Evolutionary conservation across 345 rosid genomes (phyloP), one percentile per base, ranked within the genome.

Genomic region (Sonneratia caseolaris): DNA sequence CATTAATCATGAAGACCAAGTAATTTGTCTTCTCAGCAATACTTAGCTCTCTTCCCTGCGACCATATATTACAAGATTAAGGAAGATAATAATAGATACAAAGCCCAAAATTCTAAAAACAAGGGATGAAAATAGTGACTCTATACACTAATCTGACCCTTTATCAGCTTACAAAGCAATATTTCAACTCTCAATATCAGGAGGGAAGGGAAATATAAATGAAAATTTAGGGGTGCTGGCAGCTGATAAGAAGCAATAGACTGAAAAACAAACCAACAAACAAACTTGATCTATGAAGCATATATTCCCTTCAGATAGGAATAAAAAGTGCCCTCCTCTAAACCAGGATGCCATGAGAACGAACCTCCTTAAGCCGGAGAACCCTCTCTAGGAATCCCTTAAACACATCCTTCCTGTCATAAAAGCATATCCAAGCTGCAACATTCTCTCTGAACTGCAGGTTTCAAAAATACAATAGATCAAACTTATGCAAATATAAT

Each of bases 361-460:
- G 74, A 71, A 95, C 99, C 99, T 92, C 94, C 86, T 90, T 95
- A 66, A 95, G 88, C 49, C 80, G 82, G 78, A 95, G 83, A 77
- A 92, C 97, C 81, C 92, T 82, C 75, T 84, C 86, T 21, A 95
- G 96, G 76, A 95, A 95, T 75, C 84, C 81, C 75, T 70, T 84
- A 81, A 95, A 95, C 7, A 80, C 79, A 66, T 89, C 91, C 72
- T 89, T 91, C 37, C 77, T 71, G 75, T 92, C 97, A 71, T 95
- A 85, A 82, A 95, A 95, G 81, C 98, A 95, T 66, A 83, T 70
- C 99, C 99, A 95, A 84, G 97, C 99, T 24, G 90, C 91, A 73
- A 95, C 97, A 76, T 92, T 92, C 91, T 95, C 97, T 72, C 99
- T 88, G 68, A 95, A 95, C 99, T 95, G 85, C 80, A 85, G 79